phyloP scores from a whole-genome alignment of 768 basidiomycete genomes.

The Rhodotorula kratochvilovae region DNA sequence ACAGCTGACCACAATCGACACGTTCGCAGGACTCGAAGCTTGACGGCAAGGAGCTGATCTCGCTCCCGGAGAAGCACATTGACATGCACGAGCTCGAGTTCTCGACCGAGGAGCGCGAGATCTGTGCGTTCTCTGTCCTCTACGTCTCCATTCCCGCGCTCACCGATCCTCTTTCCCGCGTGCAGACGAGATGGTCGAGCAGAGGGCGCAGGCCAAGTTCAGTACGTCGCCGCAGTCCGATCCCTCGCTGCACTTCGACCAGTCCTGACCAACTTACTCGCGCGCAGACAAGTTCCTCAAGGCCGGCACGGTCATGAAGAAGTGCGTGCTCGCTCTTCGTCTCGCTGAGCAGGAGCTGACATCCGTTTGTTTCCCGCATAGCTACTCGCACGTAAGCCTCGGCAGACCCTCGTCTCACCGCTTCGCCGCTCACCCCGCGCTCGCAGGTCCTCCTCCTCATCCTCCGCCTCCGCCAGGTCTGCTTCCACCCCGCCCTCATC shows the following conservation, averaged over 20 bases:
- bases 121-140: constrained; percentile 10
- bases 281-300: constrained; percentile 55
- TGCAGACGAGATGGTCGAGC: constrained; percentile 47
- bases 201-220: constrained; percentile 47
- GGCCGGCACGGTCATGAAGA: constrained; percentile 64
- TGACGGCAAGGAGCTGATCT: constrained; percentile 31
- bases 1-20: not conserved
- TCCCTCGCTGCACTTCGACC: not conserved
- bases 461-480: constrained; percentile 51
- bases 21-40: constrained; percentile 18
- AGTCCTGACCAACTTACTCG: not conserved
- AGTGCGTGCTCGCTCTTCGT: constrained; percentile 53
- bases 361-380: not conserved
- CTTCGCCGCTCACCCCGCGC: constrained; percentile 18
- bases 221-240: constrained; percentile 11
- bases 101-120: constrained; percentile 46
- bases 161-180: too few species aligned
- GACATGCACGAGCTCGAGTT: constrained; percentile 43
- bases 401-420: not conserved
- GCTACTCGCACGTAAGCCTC: not conserved
- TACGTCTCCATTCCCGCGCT: not conserved
- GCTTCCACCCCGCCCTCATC: constrained; percentile 64
- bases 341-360: not conserved
- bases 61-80: constrained; percentile 14
- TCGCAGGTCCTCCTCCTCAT: constrained; percentile 63